Percentiles rank a stretch among this genome's conserved stretches.
Evolutionary conservation across 495 filamentous ascomycete genomes (phyloP).

Genomic region (Podospora pseudocomata): DNA sequence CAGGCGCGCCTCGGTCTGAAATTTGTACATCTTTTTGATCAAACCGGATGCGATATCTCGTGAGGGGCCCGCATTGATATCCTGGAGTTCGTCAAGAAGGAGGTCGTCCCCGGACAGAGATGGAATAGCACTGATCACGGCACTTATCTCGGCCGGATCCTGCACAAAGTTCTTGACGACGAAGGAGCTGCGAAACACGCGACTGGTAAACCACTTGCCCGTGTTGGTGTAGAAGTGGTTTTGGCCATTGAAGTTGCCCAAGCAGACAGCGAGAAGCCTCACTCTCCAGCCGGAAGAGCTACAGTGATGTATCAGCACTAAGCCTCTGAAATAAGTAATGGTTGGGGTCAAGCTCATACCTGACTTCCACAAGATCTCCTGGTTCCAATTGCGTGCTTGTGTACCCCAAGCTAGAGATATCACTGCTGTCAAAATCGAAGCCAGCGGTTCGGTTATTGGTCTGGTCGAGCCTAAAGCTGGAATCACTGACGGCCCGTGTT

Average conservation of each 20-base stretch:
- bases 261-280: constrained; percentile 61
- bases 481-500: constrained; percentile 8
- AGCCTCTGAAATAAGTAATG: not conserved
- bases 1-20: constrained; percentile 47
- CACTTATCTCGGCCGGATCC: constrained; percentile 50
- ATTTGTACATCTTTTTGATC: constrained; percentile 50
- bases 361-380: constrained; percentile 71
- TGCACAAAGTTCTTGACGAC: constrained; percentile 60
- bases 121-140: constrained; percentile 61
- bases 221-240: constrained; percentile 68
- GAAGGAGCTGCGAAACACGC: constrained; percentile 49
- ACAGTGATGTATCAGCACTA: not conserved
- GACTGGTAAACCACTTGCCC: constrained; percentile 68
- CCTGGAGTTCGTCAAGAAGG: constrained; percentile 46
- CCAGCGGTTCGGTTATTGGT: constrained; percentile 28
- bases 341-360: constrained; percentile 35
- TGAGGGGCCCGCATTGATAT: constrained; percentile 49
- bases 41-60: constrained; percentile 49
- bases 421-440: constrained; percentile 37
- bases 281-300: constrained; percentile 33
- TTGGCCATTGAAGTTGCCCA: constrained; percentile 58
- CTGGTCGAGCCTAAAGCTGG: constrained; percentile 16
- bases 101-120: constrained; percentile 22
- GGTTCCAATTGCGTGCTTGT: constrained; percentile 47
- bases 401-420: constrained; percentile 38